Evolutionary conservation across 2,329 filamentous ascomycete species (phyloP).

Genomic region (Cadophora sp.): DNA sequence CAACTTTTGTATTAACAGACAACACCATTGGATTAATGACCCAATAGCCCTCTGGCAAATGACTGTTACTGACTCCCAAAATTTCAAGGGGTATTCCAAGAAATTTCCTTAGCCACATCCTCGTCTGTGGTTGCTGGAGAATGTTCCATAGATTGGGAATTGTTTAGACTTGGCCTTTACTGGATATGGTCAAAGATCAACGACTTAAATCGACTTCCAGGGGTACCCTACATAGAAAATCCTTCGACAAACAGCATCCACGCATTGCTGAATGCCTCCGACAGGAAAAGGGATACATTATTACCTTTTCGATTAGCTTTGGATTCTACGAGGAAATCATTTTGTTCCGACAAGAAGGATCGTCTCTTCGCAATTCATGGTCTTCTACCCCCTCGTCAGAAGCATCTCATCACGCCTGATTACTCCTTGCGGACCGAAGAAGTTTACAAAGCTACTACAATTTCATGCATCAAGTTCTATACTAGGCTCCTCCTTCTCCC

Average conservation of each 20-base stretch:
- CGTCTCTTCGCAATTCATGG: conserved; percentile 21
- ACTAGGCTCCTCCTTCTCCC: not conserved
- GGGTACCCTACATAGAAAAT: not conserved
- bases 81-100: conserved; percentile 20
- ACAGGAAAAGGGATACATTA: not conserved
- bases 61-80: not conserved
- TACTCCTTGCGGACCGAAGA: conserved; percentile 6
- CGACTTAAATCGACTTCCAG: not conserved
- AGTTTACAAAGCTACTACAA: conserved; percentile 11
- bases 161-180: not conserved
- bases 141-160: conserved; percentile 18
- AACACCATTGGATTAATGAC: not conserved
- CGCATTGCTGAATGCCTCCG: not conserved
- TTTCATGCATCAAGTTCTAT: not conserved
- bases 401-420: conserved; percentile 4
- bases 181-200: conserved; percentile 11
- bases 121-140: conserved; percentile 16
- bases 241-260: not conserved
- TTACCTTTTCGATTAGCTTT: not conserved
- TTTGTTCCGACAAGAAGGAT: conserved; percentile 17
- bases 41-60: not conserved
- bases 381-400: not conserved
- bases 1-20: not conserved
- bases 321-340: not conserved
- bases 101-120: conserved; percentile 23